Evolutionary conservation across 768 basidiomycete species (phyloP).

Genomic region (Strobilomyces echinocephalus): DNA sequence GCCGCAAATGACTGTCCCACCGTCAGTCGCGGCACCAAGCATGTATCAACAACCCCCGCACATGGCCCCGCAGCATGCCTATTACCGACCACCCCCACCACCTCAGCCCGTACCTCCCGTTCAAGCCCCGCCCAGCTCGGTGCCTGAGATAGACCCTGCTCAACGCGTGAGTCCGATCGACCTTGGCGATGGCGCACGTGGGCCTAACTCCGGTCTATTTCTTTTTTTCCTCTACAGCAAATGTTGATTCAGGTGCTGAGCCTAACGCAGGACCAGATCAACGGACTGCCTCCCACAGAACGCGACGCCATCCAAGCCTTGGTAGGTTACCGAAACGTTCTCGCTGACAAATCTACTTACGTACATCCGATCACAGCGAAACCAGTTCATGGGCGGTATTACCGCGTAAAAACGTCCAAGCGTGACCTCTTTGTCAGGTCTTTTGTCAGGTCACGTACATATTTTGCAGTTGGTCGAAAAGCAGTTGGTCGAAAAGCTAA

Average conservation of each 20-base stretch:
- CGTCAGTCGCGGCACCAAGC: constrained; percentile 22
- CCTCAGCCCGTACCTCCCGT: constrained; percentile 27
- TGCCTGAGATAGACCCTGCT: constrained; percentile 44
- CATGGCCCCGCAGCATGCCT: constrained; percentile 28
- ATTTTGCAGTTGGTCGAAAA: too few relatives aligned
- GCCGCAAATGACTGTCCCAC: constrained; percentile 28
- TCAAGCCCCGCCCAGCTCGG: constrained; percentile 28
- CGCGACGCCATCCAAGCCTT: constrained; percentile 75
- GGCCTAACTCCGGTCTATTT: neutral
- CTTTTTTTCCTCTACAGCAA: constrained; percentile 37
- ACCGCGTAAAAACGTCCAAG: constrained; percentile 14
- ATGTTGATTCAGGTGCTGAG: constrained; percentile 86
- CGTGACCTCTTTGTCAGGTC: neutral
- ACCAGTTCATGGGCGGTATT: constrained; percentile 34
- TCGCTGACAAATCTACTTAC: neutral
- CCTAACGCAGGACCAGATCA: constrained; percentile 79
- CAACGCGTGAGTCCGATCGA: constrained; percentile 40
- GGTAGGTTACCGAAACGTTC: constrained; percentile 39
- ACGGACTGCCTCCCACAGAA: constrained; percentile 72
- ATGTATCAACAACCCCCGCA: constrained; percentile 32
- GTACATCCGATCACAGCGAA: constrained; percentile 21
- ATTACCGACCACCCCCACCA: constrained; percentile 30
- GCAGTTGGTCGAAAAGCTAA: neutral
- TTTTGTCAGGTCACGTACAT: neutral
- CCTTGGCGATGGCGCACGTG: neutral